Conservation (phyloP, 352 stramenopile genomes). For the Globisporangium paddicum region DNA sequence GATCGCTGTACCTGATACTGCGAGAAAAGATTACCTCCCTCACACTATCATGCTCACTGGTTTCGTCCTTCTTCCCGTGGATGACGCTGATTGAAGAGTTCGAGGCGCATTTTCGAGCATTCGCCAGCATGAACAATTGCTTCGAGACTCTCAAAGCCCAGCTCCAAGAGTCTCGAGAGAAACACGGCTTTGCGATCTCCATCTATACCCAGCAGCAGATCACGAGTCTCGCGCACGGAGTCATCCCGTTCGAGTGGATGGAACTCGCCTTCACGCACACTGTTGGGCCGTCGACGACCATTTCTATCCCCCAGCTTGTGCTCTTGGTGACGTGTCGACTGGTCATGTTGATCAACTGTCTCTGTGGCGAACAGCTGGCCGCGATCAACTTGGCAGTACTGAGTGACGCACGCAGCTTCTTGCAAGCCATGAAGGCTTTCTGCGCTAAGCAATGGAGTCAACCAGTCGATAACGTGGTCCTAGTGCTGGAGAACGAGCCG, state of each 20-base stretch:
- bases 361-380: not conserved
- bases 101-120: slow-evolving; percentile 4
- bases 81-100: slow-evolving; percentile 7
- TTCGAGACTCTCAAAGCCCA: slow-evolving; percentile 5
- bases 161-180: not conserved
- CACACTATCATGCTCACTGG: not conserved
- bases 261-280: slow-evolving; percentile 9
- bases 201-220: slow-evolving; percentile 10
- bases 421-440: slow-evolving; percentile 3
- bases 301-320: slow-evolving; percentile 9
- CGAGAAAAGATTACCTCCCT: slow-evolving; percentile 3
- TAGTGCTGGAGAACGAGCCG: slow-evolving; percentile 9
- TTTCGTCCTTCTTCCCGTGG: slow-evolving; percentile 9
- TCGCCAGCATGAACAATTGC: slow-evolving; percentile 1
- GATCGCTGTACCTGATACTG: slow-evolving; percentile 1
- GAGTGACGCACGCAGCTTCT: slow-evolving; percentile 11
- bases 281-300: slow-evolving; percentile 6
- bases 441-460: slow-evolving; percentile 5
- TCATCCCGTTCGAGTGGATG: slow-evolving; percentile 15
- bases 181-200: not conserved
- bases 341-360: slow-evolving; percentile 2
- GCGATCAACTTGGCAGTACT: slow-evolving; percentile 12
- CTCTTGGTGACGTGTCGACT: slow-evolving; percentile 12
- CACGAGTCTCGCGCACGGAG: slow-evolving; percentile 8
- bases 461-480: not conserved